Percentiles rank a stretch among this genome's conserved stretches.
phyloP scores from a whole-genome alignment of 305 asterid genomes.

The Fraxinus angustifolia region DNA sequence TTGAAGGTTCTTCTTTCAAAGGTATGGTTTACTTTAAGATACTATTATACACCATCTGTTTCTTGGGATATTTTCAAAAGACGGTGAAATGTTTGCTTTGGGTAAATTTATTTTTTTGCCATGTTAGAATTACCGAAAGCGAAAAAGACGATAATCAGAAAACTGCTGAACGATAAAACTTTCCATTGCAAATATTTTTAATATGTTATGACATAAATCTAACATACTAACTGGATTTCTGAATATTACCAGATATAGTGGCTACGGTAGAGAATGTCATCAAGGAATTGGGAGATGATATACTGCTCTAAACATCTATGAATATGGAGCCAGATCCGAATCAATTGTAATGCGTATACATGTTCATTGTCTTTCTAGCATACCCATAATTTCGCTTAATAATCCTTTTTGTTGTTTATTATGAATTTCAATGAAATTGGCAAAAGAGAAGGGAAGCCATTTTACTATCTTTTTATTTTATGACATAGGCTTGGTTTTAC shows the following conservation, averaged over 20 bases:
- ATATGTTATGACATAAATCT: not conserved
- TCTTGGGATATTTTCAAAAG: not conserved
- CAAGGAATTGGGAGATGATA: constrained; percentile 50
- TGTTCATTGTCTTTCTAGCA: constrained; percentile 4
- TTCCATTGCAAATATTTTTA: not conserved
- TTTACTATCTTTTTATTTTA: not conserved
- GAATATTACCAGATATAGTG: constrained; percentile 51
- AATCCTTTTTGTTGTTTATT: not conserved
- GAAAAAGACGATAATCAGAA: not conserved
- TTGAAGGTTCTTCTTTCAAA: constrained; percentile 65
- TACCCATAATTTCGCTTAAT: not conserved
- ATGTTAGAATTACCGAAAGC: not conserved
- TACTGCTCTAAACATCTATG: constrained; percentile 25
- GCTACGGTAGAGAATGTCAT: constrained; percentile 63
- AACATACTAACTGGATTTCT: constrained; percentile 19
- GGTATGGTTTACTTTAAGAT: constrained; percentile 36
- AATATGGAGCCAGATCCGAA: constrained; percentile 11
- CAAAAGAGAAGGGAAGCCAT: not conserved
- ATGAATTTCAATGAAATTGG: not conserved
- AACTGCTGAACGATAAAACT: not conserved
- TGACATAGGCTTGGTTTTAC: not conserved
- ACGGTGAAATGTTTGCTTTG: not conserved
- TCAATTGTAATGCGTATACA: constrained; percentile 7
- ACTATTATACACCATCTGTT: not conserved
- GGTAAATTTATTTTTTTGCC: not conserved